Conservation (phyloP, 2,329 filamentous ascomycete species). For the Ophiostoma quercus region DNA sequence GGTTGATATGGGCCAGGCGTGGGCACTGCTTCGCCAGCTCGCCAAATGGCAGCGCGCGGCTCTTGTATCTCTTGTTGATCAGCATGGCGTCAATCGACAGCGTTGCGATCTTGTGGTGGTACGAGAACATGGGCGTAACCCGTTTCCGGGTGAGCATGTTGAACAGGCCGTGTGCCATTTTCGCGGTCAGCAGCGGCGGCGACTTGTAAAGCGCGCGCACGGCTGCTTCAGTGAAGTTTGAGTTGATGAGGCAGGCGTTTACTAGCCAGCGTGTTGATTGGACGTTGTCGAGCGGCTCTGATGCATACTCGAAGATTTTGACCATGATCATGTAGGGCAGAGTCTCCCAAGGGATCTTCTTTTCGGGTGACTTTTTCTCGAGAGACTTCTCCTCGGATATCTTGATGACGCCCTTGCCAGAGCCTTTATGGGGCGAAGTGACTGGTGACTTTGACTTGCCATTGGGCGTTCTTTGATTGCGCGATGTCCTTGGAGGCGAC, state of each 20-base stretch:
- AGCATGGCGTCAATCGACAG: slow-evolving; percentile 63
- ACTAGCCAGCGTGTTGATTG: slow-evolving; percentile 57
- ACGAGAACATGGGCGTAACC: slow-evolving; percentile 52
- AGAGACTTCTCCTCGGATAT: no score
- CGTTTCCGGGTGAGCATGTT: slow-evolving; percentile 52
- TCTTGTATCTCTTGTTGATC: slow-evolving; percentile 49
- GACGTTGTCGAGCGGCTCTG: slow-evolving; percentile 49
- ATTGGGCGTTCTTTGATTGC: background rate
- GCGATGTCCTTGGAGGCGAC: background rate
- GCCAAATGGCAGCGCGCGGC: slow-evolving; percentile 42
- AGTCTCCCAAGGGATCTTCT: slow-evolving; percentile 30
- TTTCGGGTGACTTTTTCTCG: background rate
- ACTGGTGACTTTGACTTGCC: background rate
- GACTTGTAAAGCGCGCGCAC: slow-evolving; percentile 65
- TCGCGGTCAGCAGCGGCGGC: slow-evolving; percentile 54
- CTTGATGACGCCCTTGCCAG: background rate
- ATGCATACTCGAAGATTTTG: slow-evolving; percentile 64
- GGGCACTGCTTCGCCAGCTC: slow-evolving; percentile 59
- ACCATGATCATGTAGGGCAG: slow-evolving; percentile 56
- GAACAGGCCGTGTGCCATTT: slow-evolving; percentile 43
- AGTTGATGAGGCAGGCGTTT: slow-evolving; percentile 52
- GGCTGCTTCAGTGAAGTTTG: slow-evolving; percentile 63
- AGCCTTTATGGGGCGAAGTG: background rate
- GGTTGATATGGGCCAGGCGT: slow-evolving; percentile 62
- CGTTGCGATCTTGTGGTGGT: slow-evolving; percentile 64